These are phyloP conservation scores for Fusarium begoniae DNA, from an alignment of 2,329 filamentous ascomycete genomes.

Conservation along the genomic window DNA sequence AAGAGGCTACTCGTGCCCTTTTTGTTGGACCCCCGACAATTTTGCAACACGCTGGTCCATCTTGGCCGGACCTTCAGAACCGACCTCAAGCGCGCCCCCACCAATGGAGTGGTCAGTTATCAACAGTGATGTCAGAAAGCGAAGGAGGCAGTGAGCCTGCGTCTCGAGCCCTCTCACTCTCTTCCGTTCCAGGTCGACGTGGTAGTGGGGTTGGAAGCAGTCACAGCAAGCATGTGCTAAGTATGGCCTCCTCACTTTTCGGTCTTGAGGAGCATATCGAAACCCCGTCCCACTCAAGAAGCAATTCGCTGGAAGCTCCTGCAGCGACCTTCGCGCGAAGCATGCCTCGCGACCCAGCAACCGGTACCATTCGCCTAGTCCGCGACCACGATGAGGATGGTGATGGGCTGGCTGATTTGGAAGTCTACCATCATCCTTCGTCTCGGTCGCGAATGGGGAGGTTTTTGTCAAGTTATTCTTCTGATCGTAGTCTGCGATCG, in stretches of 20 bases:
- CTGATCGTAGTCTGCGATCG: constrained; percentile 63
- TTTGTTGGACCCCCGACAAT: constrained; percentile 44
- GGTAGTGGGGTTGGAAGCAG: constrained; percentile 61
- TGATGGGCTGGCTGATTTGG: constrained; percentile 69
- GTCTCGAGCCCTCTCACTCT: constrained; percentile 58
- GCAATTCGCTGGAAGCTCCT: constrained; percentile 61
- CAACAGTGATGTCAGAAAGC: constrained; percentile 70
- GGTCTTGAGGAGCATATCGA: constrained; percentile 52
- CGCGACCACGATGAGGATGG: constrained; percentile 71
- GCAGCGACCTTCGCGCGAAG: constrained; percentile 55
- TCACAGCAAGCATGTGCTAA: constrained; percentile 64
- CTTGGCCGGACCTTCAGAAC: constrained; percentile 34
- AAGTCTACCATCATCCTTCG: constrained; percentile 60
- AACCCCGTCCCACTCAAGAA: constrained; percentile 52
- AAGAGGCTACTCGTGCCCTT: constrained; percentile 54
- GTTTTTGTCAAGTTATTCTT: constrained; percentile 59
- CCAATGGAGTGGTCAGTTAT: constrained; percentile 72
- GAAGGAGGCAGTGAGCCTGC: constrained; percentile 61
- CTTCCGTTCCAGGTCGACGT: constrained; percentile 55
- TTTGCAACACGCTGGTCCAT: constrained; percentile 38
- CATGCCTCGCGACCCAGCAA: constrained; percentile 45
- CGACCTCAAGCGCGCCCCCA: constrained; percentile 52
- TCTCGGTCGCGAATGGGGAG: constrained; percentile 64
- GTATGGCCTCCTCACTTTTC: constrained; percentile 64
- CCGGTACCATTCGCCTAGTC: constrained; percentile 56